Evolutionary conservation across 2,329 filamentous ascomycete species (phyloP), one percentile per base, ranked within the genome.

Genomic region (Harringtonia aguacate): DNA sequence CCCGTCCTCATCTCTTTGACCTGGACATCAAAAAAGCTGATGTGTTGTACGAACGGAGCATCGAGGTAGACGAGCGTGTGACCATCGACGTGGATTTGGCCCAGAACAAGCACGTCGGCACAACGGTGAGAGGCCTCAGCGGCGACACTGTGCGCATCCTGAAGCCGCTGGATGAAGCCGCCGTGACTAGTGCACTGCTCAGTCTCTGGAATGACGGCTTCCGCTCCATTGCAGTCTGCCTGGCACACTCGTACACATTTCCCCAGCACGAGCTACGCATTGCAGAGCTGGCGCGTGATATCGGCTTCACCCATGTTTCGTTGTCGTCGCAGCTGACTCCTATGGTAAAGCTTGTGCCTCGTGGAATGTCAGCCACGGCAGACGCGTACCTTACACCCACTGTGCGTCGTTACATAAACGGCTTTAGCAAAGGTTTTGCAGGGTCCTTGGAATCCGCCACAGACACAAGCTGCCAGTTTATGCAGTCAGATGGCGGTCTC

Each of bases 171-270:
- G 67, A 74, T 17, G 70, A 76, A 50, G 63, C 67, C 5, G 64
- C 61, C 22, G 78, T 85, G 49, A 63, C 71, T 48, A 58, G 67
- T 13, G 75, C 85, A 55, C 61, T 89, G 36, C 70, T 86, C 58
- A 68, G 71, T 7, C 69, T 94, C 4, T 84, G 77, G 49, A 75
- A 84, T 48, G 66, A 71, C 28, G 85, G 85, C 0, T 80, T 94
- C 53, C 73, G 74, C 49, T 94, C 86, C 58, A 81, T 95, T 52
- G 88, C 89, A 4, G 86, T 95, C 2, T 94, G 86, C 54, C 65
- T 95, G 47, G 88, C 95, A 80, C 89, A 95, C 58, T 84, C 84
- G 5, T 95, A 95, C 58, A 94, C 87, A 0, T 95, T 86, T 56
- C 87, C 87, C 1, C 77, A 84, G 39, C 89, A 95, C 54, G 89